Evolutionary conservation across 2,329 filamentous ascomycete species (phyloP).

Genomic region (Coniochaeta pulveracea): DNA sequence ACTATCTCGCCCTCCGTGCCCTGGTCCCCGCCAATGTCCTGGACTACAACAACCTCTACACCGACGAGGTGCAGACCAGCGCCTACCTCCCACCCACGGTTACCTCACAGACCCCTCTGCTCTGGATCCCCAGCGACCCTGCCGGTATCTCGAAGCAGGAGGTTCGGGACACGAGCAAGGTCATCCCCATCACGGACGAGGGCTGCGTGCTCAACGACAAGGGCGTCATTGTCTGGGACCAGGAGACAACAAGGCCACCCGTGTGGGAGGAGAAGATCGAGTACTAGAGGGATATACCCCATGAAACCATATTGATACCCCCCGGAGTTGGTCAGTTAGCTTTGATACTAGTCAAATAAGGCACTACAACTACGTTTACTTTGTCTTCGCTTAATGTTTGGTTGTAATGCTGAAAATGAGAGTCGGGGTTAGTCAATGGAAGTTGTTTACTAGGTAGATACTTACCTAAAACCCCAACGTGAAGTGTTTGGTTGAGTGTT

Average conservation of each 20-base stretch:
- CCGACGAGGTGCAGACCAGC: slow-evolving; percentile 47
- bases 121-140: slow-evolving; percentile 78
- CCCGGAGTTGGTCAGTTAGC: too few relatives aligned
- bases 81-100: slow-evolving; percentile 69
- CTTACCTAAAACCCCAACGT: too few relatives aligned
- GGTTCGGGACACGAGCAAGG: slow-evolving; percentile 56
- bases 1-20: slow-evolving; percentile 59
- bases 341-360: too few relatives aligned
- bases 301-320: too few relatives aligned
- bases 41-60: slow-evolving; percentile 43
- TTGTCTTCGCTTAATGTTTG: too few relatives aligned
- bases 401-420: too few relatives aligned
- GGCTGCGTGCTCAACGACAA: slow-evolving; percentile 61
- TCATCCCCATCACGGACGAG: slow-evolving; percentile 73
- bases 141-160: slow-evolving; percentile 70
- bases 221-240: slow-evolving; percentile 31
- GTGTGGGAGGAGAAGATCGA: slow-evolving; percentile 23
- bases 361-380: too few relatives aligned
- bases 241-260: slow-evolving; percentile 19
- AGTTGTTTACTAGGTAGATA: too few relatives aligned
- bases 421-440: too few relatives aligned
- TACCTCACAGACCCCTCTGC: slow-evolving; percentile 46
- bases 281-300: slow-evolving; percentile 19
- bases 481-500: too few relatives aligned
- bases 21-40: slow-evolving; percentile 48